Evolutionary conservation across 371 early-diverging fungal species (phyloP), one percentile per base, ranked within the genome.

Genomic region (Thermomucor indicae-seudaticae): DNA sequence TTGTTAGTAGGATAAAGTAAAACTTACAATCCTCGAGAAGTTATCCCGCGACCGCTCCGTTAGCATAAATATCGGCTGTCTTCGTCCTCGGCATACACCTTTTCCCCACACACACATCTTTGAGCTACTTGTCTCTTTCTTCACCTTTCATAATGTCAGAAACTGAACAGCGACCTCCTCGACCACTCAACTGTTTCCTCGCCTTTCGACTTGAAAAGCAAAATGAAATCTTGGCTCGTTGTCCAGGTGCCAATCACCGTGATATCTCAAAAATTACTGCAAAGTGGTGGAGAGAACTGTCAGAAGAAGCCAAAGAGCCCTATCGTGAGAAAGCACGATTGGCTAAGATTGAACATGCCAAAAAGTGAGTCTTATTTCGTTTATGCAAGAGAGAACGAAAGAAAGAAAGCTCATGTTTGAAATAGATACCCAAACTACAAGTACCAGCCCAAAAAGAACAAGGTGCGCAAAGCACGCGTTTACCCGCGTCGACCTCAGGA

Each of bases 231-330:
- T 65, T 85, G 16, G 62, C 65, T 31, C 60, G 60, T 16, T 65
- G 80, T 42, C 78, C 75, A 0, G 79, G 81, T 31, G 77, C 74
- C 22, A 82, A 81, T 43, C 81, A 84, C 67, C 85, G 81, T 49
- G 83, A 82, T 40, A 72, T 86, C 7, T 82, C 80, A n/a, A 71
- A 76, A 30, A 78, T 86, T 42, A 80, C 81, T 43, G 86, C 81
- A 3, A 67, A 80, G 44, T 79, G 78, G 84, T 86, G 87, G 87
- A 78, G 73, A 47, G 60, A 64, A 16, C 75, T 78, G 51, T 54
- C 72, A 16, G 72, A 77, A 10, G 57, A 62, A 6, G 76, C 81
- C 31, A 85, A 82, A 65, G 71, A 78, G 30, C 58, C 63, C 38
- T 86, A 79, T 55, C 62, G 75, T 14, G 69, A 73, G 57, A 71